Percentiles rank a stretch among this genome's conserved stretches.
phyloP scores from a whole-genome alignment of 1,284 basidiomycete genomes.

The Ganoderma multipileum region DNA sequence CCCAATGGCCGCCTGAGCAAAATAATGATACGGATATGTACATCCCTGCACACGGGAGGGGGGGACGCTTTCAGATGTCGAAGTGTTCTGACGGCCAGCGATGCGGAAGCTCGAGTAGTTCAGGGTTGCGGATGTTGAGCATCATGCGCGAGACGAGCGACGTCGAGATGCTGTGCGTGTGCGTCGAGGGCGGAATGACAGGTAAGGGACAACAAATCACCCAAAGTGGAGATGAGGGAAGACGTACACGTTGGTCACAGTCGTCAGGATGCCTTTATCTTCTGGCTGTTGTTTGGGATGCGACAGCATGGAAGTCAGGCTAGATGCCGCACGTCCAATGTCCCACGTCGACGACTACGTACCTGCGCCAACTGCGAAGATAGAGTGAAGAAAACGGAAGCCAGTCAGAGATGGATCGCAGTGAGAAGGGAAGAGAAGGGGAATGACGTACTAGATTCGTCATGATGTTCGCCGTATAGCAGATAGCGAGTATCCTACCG shows the following conservation, averaged over 20 bases:
- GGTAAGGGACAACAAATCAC: too few relatives aligned
- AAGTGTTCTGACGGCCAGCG: slow-evolving; percentile 10
- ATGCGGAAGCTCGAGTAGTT: slow-evolving; percentile 4
- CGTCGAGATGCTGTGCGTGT: slow-evolving; percentile 8
- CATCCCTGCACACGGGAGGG: neutral
- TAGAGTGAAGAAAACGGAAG: neutral
- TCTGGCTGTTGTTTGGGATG: neutral
- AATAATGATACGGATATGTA: neutral
- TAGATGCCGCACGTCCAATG: neutral
- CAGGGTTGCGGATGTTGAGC: slow-evolving; percentile 20
- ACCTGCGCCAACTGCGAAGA: neutral
- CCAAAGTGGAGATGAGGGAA: too few relatives aligned
- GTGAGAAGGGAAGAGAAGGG: neutral
- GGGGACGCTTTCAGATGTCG: neutral
- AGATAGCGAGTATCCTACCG: slow-evolving; percentile 9
- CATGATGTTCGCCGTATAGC: slow-evolving; percentile 11
- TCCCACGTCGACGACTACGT: neutral
- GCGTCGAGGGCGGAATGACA: neutral
- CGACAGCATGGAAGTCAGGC: neutral
- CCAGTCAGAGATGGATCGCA: neutral
- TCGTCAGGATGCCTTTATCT: neutral
- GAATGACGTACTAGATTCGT: slow-evolving; percentile 4
- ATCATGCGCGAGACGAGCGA: slow-evolving; percentile 16
- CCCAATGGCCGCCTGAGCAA: neutral
- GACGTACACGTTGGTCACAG: slow-evolving; percentile 9